Conservation (phyloP, 2,329 filamentous ascomycete species). For the Xylaria sp. region DNA sequence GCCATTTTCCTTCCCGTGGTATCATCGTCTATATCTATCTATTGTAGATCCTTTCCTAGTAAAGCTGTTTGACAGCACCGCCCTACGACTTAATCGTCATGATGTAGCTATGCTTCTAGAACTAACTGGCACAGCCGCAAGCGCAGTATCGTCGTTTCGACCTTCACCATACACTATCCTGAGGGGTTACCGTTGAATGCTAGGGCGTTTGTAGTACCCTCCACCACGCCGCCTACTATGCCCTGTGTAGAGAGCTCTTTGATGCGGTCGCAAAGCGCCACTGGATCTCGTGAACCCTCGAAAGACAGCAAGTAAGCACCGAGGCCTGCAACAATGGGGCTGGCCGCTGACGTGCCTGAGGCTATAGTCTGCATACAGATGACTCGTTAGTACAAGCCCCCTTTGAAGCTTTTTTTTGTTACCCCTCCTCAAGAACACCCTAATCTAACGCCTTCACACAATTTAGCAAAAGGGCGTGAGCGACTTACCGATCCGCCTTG, state of each 20-base stretch:
- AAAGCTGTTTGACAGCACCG: neutral
- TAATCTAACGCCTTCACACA: no score
- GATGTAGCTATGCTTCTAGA: neutral
- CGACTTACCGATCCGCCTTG: conserved; percentile 18
- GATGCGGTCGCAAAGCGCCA: conserved; percentile 27
- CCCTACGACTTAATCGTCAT: neutral
- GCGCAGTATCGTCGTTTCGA: neutral
- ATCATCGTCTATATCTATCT: neutral
- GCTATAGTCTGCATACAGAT: conserved; percentile 36
- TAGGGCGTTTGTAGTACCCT: conserved; percentile 28
- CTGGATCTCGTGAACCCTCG: conserved; percentile 13
- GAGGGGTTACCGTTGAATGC: conserved; percentile 30
- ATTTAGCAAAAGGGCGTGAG: neutral
- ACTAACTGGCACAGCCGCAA: neutral
- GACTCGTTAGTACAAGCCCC: neutral
- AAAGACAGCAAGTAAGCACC: conserved; percentile 50
- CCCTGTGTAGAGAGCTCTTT: conserved; percentile 22
- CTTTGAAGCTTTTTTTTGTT: neutral
- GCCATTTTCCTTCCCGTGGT: neutral
- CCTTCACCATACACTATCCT: neutral
- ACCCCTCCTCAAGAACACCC: neutral
- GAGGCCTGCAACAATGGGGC: conserved; percentile 59
- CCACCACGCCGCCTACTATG: conserved; percentile 17
- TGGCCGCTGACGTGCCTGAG: conserved; percentile 60
- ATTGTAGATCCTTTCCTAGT: neutral